These are phyloP conservation scores for Xylaria flabelliformis DNA, from an alignment of 495 filamentous ascomycete genomes.

Conservation along the genomic window DNA sequence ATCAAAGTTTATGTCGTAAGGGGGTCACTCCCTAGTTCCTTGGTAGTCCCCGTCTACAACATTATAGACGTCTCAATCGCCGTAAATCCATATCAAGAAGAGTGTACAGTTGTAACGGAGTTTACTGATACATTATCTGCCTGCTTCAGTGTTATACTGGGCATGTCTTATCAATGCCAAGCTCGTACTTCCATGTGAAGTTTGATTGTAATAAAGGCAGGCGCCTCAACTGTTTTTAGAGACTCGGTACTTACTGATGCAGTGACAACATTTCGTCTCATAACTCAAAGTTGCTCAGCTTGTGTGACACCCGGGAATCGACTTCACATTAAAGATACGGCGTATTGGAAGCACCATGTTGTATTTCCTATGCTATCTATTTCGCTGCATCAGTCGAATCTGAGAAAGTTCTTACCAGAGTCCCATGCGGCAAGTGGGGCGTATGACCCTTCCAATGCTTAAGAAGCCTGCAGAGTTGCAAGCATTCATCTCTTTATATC, in stretches of 20 bases:
- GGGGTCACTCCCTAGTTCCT: too few relatives aligned
- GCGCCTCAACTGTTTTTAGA: background rate
- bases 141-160: background rate
- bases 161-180: background rate
- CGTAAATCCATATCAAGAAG: too few relatives aligned
- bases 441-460: background rate
- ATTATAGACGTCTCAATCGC: too few relatives aligned
- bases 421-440: background rate
- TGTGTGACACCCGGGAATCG: background rate
- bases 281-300: background rate
- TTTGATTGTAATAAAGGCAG: too few relatives aligned
- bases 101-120: too few relatives aligned
- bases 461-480: background rate
- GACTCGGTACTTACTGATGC: background rate
- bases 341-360: background rate
- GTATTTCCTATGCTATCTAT: background rate
- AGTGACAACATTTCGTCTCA: background rate
- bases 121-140: too few relatives aligned
- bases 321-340: background rate
- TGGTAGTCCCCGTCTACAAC: too few relatives aligned
- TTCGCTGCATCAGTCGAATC: background rate
- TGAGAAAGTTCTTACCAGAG: background rate
- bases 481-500: background rate
- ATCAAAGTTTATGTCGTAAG: too few relatives aligned
- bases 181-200: background rate